phyloP scores from a whole-genome alignment of 2,329 filamentous ascomycete genomes.

The Arthrobotrys pseudoclavata region DNA sequence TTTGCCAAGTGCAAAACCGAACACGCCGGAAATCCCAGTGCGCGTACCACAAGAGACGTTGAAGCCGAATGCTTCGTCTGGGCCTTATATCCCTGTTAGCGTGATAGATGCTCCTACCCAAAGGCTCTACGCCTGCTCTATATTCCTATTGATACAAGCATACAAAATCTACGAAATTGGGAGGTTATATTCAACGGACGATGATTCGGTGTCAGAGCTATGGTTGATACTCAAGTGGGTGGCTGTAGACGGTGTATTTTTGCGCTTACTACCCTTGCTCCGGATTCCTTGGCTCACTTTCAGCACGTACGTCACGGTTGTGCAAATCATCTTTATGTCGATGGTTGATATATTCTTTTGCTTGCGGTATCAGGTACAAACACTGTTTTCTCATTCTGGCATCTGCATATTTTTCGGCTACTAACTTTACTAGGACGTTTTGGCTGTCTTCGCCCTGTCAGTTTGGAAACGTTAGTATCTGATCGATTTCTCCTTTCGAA shows the following conservation, averaged over 20 bases:
- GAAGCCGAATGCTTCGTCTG: conserved; percentile 20
- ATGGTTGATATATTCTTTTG: conserved; percentile 90
- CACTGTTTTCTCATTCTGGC: background rate
- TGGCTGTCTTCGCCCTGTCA: conserved; percentile 29
- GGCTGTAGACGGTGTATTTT: conserved; percentile 83
- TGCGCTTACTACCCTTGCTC: conserved; percentile 87
- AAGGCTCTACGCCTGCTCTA: conserved; percentile 84
- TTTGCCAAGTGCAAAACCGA: conserved; percentile 50
- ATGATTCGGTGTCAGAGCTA: conserved; percentile 77
- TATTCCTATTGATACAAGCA: conserved; percentile 81
- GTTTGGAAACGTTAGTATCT: conserved; percentile 52
- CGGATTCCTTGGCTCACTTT: conserved; percentile 93
- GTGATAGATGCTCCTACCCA: conserved; percentile 92
- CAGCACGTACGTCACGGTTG: conserved; percentile 77
- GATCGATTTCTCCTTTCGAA: background rate
- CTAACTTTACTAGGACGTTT: conserved; percentile 34
- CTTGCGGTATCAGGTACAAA: conserved; percentile 62
- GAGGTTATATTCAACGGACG: conserved; percentile 72
- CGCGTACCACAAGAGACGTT: conserved; percentile 14
- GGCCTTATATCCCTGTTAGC: conserved; percentile 82
- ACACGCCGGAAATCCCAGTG: conserved; percentile 11
- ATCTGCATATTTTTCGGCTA: background rate
- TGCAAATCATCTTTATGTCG: conserved; percentile 66
- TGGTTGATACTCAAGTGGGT: conserved; percentile 95
- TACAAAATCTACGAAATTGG: conserved; percentile 84